These are phyloP conservation scores for Dendrobium huoshanense DNA, from an alignment of 106 monocot genomes.

Conservation along the genomic window DNA sequence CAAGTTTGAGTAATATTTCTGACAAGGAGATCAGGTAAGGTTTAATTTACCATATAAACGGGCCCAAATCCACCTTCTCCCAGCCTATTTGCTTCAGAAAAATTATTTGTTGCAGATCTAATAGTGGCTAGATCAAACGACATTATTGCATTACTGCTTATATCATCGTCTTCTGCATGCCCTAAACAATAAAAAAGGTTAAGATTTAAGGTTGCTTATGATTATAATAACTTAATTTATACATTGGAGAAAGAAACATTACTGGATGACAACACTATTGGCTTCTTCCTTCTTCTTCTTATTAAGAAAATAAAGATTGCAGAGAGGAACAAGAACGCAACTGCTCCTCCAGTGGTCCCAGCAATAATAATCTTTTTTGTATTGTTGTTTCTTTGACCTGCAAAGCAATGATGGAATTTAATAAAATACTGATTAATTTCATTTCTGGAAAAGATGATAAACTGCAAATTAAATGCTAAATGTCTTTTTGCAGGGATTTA, in stretches of 20 bases:
- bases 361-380: not conserved
- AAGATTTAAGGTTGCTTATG: not conserved
- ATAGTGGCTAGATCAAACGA: not conserved
- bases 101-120: not conserved
- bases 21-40: not conserved
- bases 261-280: not conserved
- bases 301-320: slow-evolving; percentile 2
- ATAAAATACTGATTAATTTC: too few relatives aligned
- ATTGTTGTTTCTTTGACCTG: not conserved
- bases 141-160: not conserved
- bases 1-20: not conserved
- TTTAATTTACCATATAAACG: slow-evolving; percentile 8
- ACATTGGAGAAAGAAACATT: not conserved
- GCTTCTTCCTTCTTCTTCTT: not conserved
- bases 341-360: slow-evolving; percentile 2
- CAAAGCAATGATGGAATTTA: not conserved
- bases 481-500: too few relatives aligned
- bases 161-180: not conserved
- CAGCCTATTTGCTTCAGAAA: slow-evolving; percentile 7
- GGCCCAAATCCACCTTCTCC: slow-evolving; percentile 12
- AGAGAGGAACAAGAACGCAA: slow-evolving; percentile 2
- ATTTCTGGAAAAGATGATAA: too few relatives aligned
- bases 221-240: not conserved
- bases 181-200: not conserved
- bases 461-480: too few relatives aligned